Evolutionary conservation across 768 basidiomycete genomes (phyloP), one percentile per base, ranked within the genome.

Genomic region (Lactarius quietus): DNA sequence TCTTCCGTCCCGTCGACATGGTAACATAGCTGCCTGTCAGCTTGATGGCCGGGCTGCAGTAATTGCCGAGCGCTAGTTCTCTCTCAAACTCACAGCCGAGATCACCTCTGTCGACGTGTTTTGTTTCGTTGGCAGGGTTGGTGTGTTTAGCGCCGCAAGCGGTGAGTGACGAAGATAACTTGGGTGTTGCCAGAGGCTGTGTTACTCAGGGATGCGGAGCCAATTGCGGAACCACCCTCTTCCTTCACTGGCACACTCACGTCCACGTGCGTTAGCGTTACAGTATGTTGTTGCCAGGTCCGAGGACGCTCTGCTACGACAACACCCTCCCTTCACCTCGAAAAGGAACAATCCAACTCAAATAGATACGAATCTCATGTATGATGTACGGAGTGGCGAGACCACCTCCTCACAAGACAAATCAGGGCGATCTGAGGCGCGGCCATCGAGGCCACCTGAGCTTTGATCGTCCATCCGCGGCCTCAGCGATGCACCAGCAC

Each of bases 401-500:
- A 48, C 63, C 63, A 59, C 48, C 57, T 18, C 36, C 57, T 41
- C 29, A 2, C 26, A 14, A 15, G 51, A 48, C 23, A 20, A 31
- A 61, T 35, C 48, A 53, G 28, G 28, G 35, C n/a, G 26, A n/a
- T 31, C n/a, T 7, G 29, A 54, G 54, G 33, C 43, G 29, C 23
- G 41, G 48, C 4, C 48, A 51, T 51, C 43, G 18, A n/a, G 52
- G 29, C 53, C 54, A 60, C 28, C 38, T 36, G n/a, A 23, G 20
- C 39, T 55, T 60, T 39, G 23, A 36, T 65, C 65, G 39, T 52
- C 57, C 56, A 53, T 53, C 61, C 65, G 60, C 64, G 64, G 59
- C 3, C 54, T n/a, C 55, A 57, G 35, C 33, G 4, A 29, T 65
- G 10, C 43, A 20, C 31, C 8, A 18, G 20, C 18, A 33, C 33